Evolutionary conservation across 2,329 filamentous ascomycete species (phyloP).

Genomic region (Colletotrichum lentis): DNA sequence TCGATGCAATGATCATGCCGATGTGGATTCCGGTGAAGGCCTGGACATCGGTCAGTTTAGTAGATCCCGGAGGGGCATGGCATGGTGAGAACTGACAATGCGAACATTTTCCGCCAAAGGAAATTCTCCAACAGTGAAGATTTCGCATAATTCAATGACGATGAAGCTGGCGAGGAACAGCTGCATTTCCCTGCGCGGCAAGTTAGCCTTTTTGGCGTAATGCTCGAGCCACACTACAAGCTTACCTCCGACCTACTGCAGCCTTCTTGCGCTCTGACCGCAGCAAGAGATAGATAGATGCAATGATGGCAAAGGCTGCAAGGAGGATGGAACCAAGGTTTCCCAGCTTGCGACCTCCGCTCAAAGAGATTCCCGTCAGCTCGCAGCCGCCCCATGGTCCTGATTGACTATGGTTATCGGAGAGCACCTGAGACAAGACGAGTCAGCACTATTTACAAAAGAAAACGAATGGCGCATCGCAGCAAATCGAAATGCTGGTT

Average conservation of each 20-base stretch:
- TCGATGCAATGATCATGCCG: conserved; percentile 84
- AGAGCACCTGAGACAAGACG: conserved; percentile 69
- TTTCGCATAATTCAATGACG: conserved; percentile 90
- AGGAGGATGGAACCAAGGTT: conserved; percentile 95
- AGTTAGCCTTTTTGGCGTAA: conserved; percentile 40
- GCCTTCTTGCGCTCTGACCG: conserved; percentile 89
- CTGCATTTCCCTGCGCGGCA: conserved; percentile 83
- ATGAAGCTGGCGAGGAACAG: conserved; percentile 88
- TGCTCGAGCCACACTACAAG: conserved; percentile 7
- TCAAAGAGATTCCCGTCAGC: conserved; percentile 77
- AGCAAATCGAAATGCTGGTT: conserved; percentile 3
- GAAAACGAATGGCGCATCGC: conserved; percentile 22
- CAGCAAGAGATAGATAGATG: conserved; percentile 73
- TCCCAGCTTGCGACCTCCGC: conserved; percentile 70
- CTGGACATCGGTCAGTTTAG: conserved; percentile 52
- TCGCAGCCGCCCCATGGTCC: conserved; percentile 74
- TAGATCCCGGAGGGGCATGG: background rate
- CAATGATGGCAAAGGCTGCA: conserved; percentile 77
- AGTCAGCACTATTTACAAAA: conserved; percentile 38
- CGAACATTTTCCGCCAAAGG: conserved; percentile 76
- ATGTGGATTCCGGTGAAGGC: conserved; percentile 91
- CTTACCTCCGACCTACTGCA: conserved; percentile 89
- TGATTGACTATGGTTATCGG: conserved; percentile 64
- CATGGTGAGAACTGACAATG: conserved; percentile 65
- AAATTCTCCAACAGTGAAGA: conserved; percentile 93